Evolutionary conservation across 805 yeast species (phyloP).

Genomic region (Cyberlindnera lachancei): DNA sequence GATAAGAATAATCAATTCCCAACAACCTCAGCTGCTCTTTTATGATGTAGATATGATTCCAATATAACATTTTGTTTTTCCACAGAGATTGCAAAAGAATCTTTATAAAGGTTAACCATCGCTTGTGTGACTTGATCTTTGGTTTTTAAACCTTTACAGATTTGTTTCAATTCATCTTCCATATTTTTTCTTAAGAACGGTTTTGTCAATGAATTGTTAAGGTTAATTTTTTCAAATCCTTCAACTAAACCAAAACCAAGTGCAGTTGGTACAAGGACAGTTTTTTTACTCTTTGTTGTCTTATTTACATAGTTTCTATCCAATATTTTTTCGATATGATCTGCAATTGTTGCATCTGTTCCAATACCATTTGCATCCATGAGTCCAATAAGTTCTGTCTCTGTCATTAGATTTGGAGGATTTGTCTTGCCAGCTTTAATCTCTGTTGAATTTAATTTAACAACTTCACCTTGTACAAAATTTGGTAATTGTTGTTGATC

Average conservation of each 20-base stretch:
- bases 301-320: conserved; percentile 58
- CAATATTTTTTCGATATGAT: conserved; percentile 80
- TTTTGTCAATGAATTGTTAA: conserved; percentile 73
- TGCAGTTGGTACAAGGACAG: conserved; percentile 62
- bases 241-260: conserved; percentile 83
- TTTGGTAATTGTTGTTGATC: conserved; percentile 66
- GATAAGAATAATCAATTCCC: too few species aligned
- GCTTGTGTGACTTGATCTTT: conserved; percentile 48
- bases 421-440: conserved; percentile 69
- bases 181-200: conserved; percentile 78
- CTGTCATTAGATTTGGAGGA: conserved; percentile 82
- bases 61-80: conserved; percentile 32
- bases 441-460: conserved; percentile 48
- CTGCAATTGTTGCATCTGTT: conserved; percentile 98
- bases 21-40: conserved; percentile 11
- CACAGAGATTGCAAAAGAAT: conserved; percentile 46
- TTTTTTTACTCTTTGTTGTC: conserved; percentile 28
- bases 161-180: conserved; percentile 57
- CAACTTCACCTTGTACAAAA: conserved; percentile 47
- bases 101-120: conserved; percentile 49
- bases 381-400: conserved; percentile 80
- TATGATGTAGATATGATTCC: conserved; percentile 23
- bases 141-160: conserved; percentile 56
- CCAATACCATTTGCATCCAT: conserved; percentile 99
- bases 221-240: conserved; percentile 75